Evolutionary conservation across 2,329 filamentous ascomycete species (phyloP), one percentile per base, ranked within the genome.

Genomic region (Exophiala bonariae): DNA sequence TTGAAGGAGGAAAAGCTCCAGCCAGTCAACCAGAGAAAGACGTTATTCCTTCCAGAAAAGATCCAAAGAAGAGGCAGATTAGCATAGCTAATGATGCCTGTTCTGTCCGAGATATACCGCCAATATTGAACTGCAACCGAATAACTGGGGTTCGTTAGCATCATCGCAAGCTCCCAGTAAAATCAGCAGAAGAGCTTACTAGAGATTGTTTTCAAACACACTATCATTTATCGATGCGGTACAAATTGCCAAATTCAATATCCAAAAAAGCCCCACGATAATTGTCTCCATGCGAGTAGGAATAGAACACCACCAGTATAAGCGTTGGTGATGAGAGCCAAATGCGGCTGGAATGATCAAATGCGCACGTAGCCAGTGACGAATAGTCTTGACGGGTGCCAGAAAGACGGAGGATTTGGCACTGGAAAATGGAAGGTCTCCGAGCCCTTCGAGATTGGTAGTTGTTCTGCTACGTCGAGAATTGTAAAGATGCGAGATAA

Each of bases 1-100:
- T 81, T 86, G 58, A 81, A 86, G 0, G 80, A 81, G 2, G 75
- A 74, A 60, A 84, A 86, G 9, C 79, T 80, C 82, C 84, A 87
- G 0, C 83, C 83, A 0, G 84, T 87, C 1, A 82, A 60, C 80
- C 80, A 85, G 43, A 85, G 68, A 9, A 86, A 71, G 0, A 82
- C 57, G 41, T 87, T 85, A 50, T 87, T 87, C 8, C 84, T 72
- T 59, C 80, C 79, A 0, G 78, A 80, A 55, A 87, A 86, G 0
- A 86, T 63, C 81, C 82, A 86, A 0, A 86, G 66, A 2, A 85
- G 57, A 0, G 82, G 80, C 3, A 87, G 73, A 53, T 85, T 84
- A 3, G 78, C 79, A 55, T 83, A 79, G 0, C 81, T 78, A 18
- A 87, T 72, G 20, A 83, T 76, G 0, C 83, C 82, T 0, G 81